phyloP scores from a whole-genome alignment of 495 filamentous ascomycete genomes.

The Podospora sp. region DNA sequence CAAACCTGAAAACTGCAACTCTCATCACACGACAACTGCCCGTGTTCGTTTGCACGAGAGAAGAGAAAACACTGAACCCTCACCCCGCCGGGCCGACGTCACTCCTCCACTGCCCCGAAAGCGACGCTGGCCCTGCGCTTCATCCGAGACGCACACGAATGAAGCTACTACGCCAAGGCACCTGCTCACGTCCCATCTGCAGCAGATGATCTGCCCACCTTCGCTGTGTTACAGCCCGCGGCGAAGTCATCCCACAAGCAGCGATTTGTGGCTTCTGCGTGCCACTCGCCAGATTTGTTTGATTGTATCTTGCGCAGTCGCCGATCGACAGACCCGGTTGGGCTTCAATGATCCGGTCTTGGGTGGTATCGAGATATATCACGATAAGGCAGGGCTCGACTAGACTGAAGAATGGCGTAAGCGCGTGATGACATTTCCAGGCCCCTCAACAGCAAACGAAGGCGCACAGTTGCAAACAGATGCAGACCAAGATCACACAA shows the following conservation, averaged over 20 bases:
- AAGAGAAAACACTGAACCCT: neutral
- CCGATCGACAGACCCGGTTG: neutral
- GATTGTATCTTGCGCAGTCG: neutral
- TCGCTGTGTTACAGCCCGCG: neutral
- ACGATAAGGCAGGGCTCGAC: neutral
- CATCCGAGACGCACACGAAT: neutral
- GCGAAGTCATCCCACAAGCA: neutral
- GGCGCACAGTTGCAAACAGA: neutral
- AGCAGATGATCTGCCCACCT: neutral
- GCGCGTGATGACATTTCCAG: neutral
- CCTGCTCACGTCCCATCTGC: neutral
- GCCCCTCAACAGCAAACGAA: neutral
- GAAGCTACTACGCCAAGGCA: neutral
- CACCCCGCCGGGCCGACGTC: neutral
- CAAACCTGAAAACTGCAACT: neutral
- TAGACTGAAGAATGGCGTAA: neutral
- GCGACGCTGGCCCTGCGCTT: neutral
- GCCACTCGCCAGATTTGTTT: neutral
- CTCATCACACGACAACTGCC: neutral
- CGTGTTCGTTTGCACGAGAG: neutral
- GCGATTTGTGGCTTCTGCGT: neutral
- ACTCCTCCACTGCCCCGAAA: neutral
- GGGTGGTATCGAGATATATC: neutral
- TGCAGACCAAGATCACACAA: neutral
- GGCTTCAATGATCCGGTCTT: neutral